phyloP scores from a whole-genome alignment of 164 flowering plant genomes.

The Nymphaea thermarum region DNA sequence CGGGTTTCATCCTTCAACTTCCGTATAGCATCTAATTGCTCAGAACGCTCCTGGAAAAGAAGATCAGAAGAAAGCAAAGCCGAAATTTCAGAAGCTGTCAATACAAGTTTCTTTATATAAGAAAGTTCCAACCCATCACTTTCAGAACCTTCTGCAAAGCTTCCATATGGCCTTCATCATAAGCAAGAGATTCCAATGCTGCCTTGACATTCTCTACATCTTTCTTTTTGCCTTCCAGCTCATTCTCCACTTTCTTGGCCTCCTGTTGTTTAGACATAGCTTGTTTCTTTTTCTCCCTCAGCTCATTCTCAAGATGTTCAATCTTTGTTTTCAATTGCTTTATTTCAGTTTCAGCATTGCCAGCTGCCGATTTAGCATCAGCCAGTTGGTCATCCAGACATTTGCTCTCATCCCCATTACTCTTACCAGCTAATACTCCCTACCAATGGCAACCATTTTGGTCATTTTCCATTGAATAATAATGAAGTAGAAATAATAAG shows the following conservation, averaged over 20 bases:
- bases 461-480: background rate
- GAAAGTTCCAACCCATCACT: background rate
- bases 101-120: too few relatives aligned
- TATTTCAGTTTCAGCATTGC: conserved; percentile 70
- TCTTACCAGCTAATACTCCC: conserved; percentile 93
- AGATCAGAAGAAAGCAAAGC: background rate
- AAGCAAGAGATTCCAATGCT: conserved; percentile 52
- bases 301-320: conserved; percentile 64
- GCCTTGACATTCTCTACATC: conserved; percentile 49
- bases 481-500: too few relatives aligned
- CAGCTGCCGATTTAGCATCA: conserved; percentile 93
- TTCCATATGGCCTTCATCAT: conserved; percentile 77
- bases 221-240: conserved; percentile 43
- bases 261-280: conserved; percentile 65
- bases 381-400: conserved; percentile 90
- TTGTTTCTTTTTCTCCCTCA: conserved; percentile 58
- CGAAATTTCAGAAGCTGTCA: background rate
- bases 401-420: conserved; percentile 86
- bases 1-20: conserved; percentile 66
- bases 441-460: conserved; percentile 14
- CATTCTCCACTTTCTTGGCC: conserved; percentile 67
- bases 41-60: conserved; percentile 50
- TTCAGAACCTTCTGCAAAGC: conserved; percentile 55
- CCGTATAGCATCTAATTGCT: conserved; percentile 55
- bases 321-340: conserved; percentile 77